phyloP scores from a whole-genome alignment of 106 monocot genomes.

The Amphibolis antarctica region DNA sequence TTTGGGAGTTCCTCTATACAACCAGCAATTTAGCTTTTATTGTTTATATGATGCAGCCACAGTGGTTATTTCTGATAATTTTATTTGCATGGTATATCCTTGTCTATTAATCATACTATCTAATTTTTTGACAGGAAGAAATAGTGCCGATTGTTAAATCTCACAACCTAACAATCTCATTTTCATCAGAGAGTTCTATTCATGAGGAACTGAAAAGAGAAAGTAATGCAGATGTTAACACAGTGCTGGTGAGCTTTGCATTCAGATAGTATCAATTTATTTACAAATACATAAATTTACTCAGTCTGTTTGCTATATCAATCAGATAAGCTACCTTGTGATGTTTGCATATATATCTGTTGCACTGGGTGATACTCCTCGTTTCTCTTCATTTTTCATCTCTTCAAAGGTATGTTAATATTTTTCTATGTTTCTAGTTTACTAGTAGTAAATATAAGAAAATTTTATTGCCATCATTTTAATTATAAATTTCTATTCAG shows the following conservation, averaged over 20 bases:
- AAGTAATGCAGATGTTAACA: slow-evolving; percentile 82
- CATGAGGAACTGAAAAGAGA: slow-evolving; percentile 95
- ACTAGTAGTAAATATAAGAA: not conserved
- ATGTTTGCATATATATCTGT: slow-evolving; percentile 98
- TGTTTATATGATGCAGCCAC: no score
- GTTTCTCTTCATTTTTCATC: slow-evolving; percentile 42
- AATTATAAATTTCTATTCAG: no score
- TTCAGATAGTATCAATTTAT: not conserved
- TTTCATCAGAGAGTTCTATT: slow-evolving; percentile 93
- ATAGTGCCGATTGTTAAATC: slow-evolving; percentile 55
- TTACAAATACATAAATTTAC: not conserved
- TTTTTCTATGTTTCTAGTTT: not conserved
- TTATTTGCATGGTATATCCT: no score
- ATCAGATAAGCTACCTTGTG: slow-evolving; percentile 91
- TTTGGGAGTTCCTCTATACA: no score
- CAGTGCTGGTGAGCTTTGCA: slow-evolving; percentile 44
- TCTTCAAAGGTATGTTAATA: slow-evolving; percentile 68
- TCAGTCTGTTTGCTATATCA: slow-evolving; percentile 1
- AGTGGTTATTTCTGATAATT: no score
- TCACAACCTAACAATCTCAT: slow-evolving; percentile 72
- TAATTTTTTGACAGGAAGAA: slow-evolving; percentile 56
- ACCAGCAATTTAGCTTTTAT: no score
- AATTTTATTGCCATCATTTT: no score
- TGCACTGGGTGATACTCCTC: slow-evolving; percentile 50
- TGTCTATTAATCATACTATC: not conserved